A percentile compares a stretch with the other conserved stretches of the same genome.
phyloP scores from a whole-genome alignment of 257 asterid genomes.

The Lantana camara region DNA sequence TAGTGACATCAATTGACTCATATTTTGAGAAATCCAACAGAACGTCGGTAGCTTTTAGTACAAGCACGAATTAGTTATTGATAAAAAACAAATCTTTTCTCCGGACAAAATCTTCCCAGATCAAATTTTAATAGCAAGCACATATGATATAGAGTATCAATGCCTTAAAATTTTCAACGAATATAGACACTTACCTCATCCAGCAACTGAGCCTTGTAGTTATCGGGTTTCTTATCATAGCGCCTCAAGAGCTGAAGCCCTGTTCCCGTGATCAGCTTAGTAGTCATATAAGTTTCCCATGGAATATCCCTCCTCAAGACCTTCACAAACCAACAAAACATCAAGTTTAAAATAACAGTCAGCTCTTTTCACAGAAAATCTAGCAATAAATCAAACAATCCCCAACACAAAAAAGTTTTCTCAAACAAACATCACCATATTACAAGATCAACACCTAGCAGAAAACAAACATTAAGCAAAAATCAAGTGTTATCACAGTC shows the following conservation, averaged over 20 bases:
- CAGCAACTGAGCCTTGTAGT: slow-evolving; percentile 74
- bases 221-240: slow-evolving; percentile 81
- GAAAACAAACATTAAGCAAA: background rate
- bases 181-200: slow-evolving; percentile 61
- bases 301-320: slow-evolving; percentile 78
- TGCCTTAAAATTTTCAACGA: background rate
- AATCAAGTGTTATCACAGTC: background rate
- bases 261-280: slow-evolving; percentile 84
- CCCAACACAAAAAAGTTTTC: slow-evolving; percentile 8
- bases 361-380: slow-evolving; percentile 1
- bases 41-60: background rate
- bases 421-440: slow-evolving; percentile 4
- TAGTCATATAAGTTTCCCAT: slow-evolving; percentile 93
- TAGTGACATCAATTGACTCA: background rate
- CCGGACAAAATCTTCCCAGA: background rate
- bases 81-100: background rate
- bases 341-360: slow-evolving; percentile 8
- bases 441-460: slow-evolving; percentile 7
- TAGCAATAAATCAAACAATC: slow-evolving; percentile 16
- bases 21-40: background rate
- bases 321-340: slow-evolving; percentile 29
- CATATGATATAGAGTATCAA: slow-evolving; percentile 10
- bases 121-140: background rate
- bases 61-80: background rate
- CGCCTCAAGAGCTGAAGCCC: slow-evolving; percentile 89